phyloP scores from a whole-genome alignment of 2,329 filamentous ascomycete genomes.

The Sporothrix sp. region DNA sequence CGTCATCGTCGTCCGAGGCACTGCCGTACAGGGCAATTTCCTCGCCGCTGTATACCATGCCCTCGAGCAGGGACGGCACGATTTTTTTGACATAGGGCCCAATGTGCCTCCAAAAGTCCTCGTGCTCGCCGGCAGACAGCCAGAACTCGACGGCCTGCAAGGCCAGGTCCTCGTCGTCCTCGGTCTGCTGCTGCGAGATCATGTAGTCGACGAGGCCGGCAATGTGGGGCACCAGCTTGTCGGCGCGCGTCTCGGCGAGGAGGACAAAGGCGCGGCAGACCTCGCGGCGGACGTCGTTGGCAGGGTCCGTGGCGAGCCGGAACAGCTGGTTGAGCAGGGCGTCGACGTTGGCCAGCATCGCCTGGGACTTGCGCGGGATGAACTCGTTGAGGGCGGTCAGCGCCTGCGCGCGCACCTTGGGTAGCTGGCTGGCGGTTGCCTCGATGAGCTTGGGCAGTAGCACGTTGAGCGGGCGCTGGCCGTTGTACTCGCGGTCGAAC shows the following conservation, averaged over 20 bases:
- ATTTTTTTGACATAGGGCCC: constrained; percentile 73
- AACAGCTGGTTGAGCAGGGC: constrained; percentile 76
- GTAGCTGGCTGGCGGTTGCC: constrained; percentile 65
- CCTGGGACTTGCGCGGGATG: constrained; percentile 72
- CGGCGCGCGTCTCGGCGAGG: constrained; percentile 79
- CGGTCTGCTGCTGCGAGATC: constrained; percentile 75
- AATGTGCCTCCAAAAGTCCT: constrained; percentile 64
- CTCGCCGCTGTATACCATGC: constrained; percentile 94
- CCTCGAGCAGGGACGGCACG: constrained; percentile 80
- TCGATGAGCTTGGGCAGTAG: constrained; percentile 85
- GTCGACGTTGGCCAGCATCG: constrained; percentile 72
- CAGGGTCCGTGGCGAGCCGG: constrained; percentile 64
- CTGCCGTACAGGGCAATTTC: constrained; percentile 79
- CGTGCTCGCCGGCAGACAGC: constrained; percentile 85
- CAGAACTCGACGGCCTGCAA: constrained; percentile 96
- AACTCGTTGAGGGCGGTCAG: constrained; percentile 87
- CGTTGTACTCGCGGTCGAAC: constrained; percentile 78
- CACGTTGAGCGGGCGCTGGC: constrained; percentile 76
- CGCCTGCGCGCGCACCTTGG: constrained; percentile 71
- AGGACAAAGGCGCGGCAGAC: constrained; percentile 91
- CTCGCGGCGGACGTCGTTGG: constrained; percentile 75
- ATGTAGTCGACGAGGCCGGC: constrained; percentile 86
- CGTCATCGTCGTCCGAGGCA: constrained; percentile 80
- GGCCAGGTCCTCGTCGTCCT: constrained; percentile 79
- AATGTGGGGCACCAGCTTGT: constrained; percentile 85